Conservation (phyloP, 2,329 filamentous ascomycete genomes). For the Rhinocladiella similis region DNA sequence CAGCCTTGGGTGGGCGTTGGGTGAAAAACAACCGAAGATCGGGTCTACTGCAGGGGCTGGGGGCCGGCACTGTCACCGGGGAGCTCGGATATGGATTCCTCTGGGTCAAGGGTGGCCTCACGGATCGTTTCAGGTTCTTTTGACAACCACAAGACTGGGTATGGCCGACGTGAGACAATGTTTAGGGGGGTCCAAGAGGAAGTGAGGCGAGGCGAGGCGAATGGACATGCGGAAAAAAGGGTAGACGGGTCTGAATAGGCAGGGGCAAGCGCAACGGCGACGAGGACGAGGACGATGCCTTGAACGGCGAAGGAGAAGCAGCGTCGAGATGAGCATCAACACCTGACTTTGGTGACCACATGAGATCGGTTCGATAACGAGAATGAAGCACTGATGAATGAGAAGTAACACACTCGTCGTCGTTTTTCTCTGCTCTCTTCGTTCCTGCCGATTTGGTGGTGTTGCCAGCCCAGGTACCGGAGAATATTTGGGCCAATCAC, state of each 20-base stretch:
- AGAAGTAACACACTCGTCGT: too few species aligned
- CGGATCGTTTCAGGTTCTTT: conserved; percentile 15
- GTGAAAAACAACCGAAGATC: background rate
- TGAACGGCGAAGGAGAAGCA: background rate
- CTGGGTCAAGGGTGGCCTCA: conserved; percentile 2
- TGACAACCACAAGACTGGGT: conserved; percentile 4
- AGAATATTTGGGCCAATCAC: conserved; percentile 15
- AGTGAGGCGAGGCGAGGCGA: background rate
- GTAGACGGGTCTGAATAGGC: background rate
- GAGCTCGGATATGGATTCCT: conserved; percentile 6
- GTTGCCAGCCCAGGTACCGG: background rate
- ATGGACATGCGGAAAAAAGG: background rate
- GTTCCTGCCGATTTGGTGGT: background rate
- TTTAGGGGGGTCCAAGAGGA: background rate
- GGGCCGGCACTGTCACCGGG: conserved; percentile 3
- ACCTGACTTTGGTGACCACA: background rate
- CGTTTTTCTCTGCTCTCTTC: background rate
- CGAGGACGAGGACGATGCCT: too few species aligned
- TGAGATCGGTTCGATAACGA: too few species aligned
- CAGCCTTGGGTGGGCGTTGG: background rate
- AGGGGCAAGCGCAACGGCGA: background rate
- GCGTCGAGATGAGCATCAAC: background rate
- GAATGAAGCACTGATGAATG: too few species aligned
- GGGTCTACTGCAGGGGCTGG: conserved; percentile 17
- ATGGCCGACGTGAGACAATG: background rate